Evolutionary conservation across 345 rosid genomes (phyloP), one percentile per base, ranked within the genome.

Genomic region (thale cress (Arabidopsis thaliana)): DNA sequence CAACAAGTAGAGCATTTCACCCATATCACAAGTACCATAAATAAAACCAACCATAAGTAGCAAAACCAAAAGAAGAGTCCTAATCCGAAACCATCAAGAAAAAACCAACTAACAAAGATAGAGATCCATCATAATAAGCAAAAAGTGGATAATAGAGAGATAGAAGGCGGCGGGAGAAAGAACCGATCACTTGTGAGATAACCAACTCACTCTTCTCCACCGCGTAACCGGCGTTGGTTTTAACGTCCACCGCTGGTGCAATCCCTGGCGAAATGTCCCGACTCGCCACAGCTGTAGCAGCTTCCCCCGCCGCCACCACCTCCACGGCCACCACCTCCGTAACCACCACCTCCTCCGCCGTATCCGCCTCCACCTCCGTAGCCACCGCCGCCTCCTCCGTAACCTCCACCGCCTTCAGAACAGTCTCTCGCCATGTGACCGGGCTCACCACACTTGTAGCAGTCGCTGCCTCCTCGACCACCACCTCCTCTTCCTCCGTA

Each of bases 221-320:
- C 60, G 8, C 36, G 13, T 20, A 14, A 28, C 0, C 1, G 36
- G 5, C 11, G 16, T 6, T 32, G 1, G 6, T 13, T 13, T 68
- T 4, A 86, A 49, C 90, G 88, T 5, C 87, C 81, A 20, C 80
- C 78, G 59, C 87, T 88, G 0, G 95, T 87, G 56, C 98, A 93
- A 13, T 93, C 98, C 79, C 98, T 76, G 0, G 98, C 88, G 32
- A 91, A 93, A 74, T 93, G 98, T 0, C 98, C 98, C 0, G 92
- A 78, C 28, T 71, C 81, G 0, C 76, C 81, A 65, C 81, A 71
- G 40, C 13, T 23, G 81, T 58, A 71, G 13, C 81, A 71, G 77
- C 77, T 72, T 28, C 72, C 77, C 4, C 70, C 70, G 10, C 80
- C 75, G 1, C 75, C 64, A 1, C 77, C 77, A 1, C 80, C 75